Base-by-base conservation (phyloP, 805 yeast genomes). In the Starmerella ratchasimensis region DNA sequence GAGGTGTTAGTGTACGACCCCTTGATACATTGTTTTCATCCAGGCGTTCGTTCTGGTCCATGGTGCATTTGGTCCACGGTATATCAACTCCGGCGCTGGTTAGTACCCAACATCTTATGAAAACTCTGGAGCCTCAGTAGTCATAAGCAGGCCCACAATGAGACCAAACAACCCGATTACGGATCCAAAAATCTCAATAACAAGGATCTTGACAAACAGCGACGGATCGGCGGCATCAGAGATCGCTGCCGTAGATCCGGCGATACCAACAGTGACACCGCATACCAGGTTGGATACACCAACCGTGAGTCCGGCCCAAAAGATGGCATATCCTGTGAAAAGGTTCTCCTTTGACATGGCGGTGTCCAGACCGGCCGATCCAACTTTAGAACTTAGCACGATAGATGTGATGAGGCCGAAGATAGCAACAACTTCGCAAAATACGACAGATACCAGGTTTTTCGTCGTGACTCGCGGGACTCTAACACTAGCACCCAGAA, bases 361-460 rank as follows among this genome's bases (percentile, higher is more conserved):
- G 3, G 72, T 63, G 22, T 65, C 69, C n/a, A 69, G 62, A 3
- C 72, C 59, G 27, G 80, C 84, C 21, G 74, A 68, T 23, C 74
- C 65, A 51, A 90, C 67, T 58, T 90, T 90, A 21, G 97, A 74
- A 15, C 94, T 80, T 54, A 90, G 90, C 29, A 90, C 97, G 69
- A 90, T 90, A 26, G 96, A 86, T 80, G 88, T 88, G 57, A 90
- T 90, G 48, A 90, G 72, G 3, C 98, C 98, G 58, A 90, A 90
- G 58, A 90, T 90, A 48, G 98, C 98, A 39, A 90, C 98, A 51
- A 90, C 98, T 64, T 90, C 98, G 69, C 98, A 90, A 68, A 90
- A 90, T 64, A 90, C 93, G 59, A 90, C 90, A 29, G 93, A 80
- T 47, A 90, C 93, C 58, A 90, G 72, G 60, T 90, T 90, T 68